A percentile compares a stretch with the other conserved stretches of the same genome.
Conservation (phyloP, 75 land plant species). For the Adiantum capillusveneris region DNA sequence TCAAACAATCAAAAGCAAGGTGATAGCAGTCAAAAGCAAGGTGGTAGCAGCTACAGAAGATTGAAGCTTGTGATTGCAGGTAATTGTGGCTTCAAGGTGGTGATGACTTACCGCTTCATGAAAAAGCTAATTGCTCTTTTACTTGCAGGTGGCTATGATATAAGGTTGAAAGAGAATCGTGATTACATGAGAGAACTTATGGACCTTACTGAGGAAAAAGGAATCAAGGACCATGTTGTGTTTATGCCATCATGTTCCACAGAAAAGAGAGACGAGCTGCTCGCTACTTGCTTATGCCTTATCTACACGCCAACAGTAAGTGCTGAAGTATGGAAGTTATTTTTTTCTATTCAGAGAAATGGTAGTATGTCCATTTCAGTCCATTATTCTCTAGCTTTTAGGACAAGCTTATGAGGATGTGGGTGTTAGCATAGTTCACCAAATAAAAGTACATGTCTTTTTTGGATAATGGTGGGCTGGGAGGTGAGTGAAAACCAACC, state of each 20-base stretch:
- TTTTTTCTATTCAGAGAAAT: too few relatives aligned
- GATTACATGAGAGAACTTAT: conserved; percentile 82
- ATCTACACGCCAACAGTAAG: conserved; percentile 86
- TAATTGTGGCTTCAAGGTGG: not conserved
- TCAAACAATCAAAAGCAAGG: not conserved
- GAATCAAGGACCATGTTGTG: conserved; percentile 46
- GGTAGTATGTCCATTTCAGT: too few relatives aligned
- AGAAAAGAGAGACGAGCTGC: conserved; percentile 54
- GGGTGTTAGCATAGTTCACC: too few relatives aligned
- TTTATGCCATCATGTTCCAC: conserved; percentile 93
- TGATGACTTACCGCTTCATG: not conserved
- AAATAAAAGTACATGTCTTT: too few relatives aligned
- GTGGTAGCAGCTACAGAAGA: not conserved
- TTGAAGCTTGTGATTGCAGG: conserved; percentile 30
- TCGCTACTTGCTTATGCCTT: conserved; percentile 78
- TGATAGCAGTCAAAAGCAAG: not conserved
- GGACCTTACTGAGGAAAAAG: conserved; percentile 45
- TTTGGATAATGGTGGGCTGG: too few relatives aligned
- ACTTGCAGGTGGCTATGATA: conserved; percentile 78
- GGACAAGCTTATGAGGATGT: too few relatives aligned
- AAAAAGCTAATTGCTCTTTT: not conserved
- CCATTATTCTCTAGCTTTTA: too few relatives aligned
- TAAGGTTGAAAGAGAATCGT: conserved; percentile 81
- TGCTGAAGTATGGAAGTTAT: too few relatives aligned
- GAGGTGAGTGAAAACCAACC: too few relatives aligned